phyloP scores from a whole-genome alignment of 371 early-diverging fungal species.

The Mortierella sp. region DNA sequence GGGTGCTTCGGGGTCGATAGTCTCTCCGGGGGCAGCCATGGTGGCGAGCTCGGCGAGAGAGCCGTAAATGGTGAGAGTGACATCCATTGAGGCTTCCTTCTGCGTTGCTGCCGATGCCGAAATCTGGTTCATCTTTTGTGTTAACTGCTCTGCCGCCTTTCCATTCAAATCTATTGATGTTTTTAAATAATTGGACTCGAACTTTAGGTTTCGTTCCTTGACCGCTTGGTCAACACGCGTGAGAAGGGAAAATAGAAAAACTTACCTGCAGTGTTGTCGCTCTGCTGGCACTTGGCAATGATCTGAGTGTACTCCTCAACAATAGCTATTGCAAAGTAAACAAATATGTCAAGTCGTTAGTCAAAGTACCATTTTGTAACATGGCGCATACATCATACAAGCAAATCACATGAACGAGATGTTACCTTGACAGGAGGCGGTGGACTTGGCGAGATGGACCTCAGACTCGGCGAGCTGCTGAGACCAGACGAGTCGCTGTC shows the following conservation, averaged over 20 bases:
- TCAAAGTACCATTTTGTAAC: neutral
- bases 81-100: conserved; percentile 44
- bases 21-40: conserved; percentile 27
- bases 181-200: neutral
- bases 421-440: conserved; percentile 36
- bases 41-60: conserved; percentile 43
- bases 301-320: conserved; percentile 25
- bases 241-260: too few relatives aligned
- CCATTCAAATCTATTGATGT: conserved; percentile 21
- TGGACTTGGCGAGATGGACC: conserved; percentile 21
- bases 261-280: conserved; percentile 26
- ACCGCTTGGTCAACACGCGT: too few relatives aligned
- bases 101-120: conserved; percentile 24
- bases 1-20: neutral
- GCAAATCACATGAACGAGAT: neutral
- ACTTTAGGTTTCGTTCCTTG: neutral
- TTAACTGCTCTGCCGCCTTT: conserved; percentile 34
- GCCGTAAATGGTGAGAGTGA: conserved; percentile 44
- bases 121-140: conserved; percentile 34
- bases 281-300: conserved; percentile 20
- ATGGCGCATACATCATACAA: neutral
- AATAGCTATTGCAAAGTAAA: conserved; percentile 10
- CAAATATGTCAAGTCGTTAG: neutral
- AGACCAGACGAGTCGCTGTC: conserved; percentile 55
- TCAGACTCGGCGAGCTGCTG: conserved; percentile 47